Percentiles rank a stretch among this genome's conserved stretches.
Conservation (phyloP, 148 eudicot species). For the Polygonum aviculare region DNA sequence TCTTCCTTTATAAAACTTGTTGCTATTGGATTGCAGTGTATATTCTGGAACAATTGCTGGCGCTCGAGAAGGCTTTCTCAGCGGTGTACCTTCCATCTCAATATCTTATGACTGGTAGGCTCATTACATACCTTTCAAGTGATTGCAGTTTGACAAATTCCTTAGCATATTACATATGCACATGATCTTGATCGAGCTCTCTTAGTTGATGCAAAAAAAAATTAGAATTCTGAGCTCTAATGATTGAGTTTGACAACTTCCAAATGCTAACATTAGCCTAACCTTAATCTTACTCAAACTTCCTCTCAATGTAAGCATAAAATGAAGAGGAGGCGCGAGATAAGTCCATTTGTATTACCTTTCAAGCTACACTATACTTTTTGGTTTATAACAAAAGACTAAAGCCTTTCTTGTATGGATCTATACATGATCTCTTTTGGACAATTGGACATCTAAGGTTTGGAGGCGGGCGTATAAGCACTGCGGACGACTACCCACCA, state of each 20-base stretch:
- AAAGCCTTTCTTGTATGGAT: neutral
- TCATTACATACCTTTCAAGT: neutral
- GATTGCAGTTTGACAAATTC: neutral
- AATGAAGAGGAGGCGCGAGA: too few relatives aligned
- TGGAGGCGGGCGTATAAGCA: constrained; percentile 42
- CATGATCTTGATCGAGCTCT: neutral
- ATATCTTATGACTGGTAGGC: constrained; percentile 81
- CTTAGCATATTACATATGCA: neutral
- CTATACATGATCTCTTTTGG: neutral
- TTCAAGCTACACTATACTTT: too few relatives aligned
- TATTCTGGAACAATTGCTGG: constrained; percentile 97
- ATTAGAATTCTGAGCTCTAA: neutral
- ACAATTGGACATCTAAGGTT: constrained; percentile 37
- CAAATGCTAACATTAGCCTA: too few relatives aligned
- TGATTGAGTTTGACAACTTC: neutral
- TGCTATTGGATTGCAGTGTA: constrained; percentile 15
- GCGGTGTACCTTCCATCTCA: constrained; percentile 64
- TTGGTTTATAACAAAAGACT: too few relatives aligned
- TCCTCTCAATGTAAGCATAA: too few relatives aligned
- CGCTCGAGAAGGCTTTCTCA: constrained; percentile 84
- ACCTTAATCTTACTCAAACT: too few relatives aligned
- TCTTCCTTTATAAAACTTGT: neutral
- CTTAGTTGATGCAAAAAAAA: neutral
- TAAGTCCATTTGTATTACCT: too few relatives aligned
- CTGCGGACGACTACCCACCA: constrained; percentile 43